These are phyloP conservation scores for Fusarium sp. DNA, from an alignment of 2,329 filamentous ascomycete species.

Conservation along the genomic window DNA sequence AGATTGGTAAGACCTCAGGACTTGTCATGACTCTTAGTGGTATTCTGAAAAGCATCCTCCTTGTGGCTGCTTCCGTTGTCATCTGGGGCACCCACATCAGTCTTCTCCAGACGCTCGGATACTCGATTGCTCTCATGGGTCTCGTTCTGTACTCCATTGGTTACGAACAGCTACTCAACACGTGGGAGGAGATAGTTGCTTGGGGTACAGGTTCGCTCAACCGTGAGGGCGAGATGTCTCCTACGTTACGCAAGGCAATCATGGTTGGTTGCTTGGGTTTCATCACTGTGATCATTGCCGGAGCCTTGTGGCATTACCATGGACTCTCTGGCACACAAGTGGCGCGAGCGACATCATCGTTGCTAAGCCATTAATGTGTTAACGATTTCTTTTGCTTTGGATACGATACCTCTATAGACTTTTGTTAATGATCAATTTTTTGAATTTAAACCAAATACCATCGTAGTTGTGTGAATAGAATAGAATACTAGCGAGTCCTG, in stretches of 20 bases:
- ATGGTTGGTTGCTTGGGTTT: constrained; percentile 43
- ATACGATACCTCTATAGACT: constrained; percentile 34
- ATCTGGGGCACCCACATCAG: constrained; percentile 82
- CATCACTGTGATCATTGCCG: constrained; percentile 44
- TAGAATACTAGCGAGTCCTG: background rate
- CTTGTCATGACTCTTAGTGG: constrained; percentile 87
- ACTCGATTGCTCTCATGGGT: constrained; percentile 72
- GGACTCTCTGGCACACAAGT: constrained; percentile 34
- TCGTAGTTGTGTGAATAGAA: background rate
- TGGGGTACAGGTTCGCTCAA: constrained; percentile 44
- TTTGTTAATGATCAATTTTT: constrained; percentile 36
- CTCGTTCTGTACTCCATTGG: constrained; percentile 62
- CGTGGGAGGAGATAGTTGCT: constrained; percentile 34
- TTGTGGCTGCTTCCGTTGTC: constrained; percentile 79
- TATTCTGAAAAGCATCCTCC: constrained; percentile 88
- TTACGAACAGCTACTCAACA: constrained; percentile 49
- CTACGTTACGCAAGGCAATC: constrained; percentile 36
- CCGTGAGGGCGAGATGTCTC: constrained; percentile 37
- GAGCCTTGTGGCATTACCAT: constrained; percentile 43
- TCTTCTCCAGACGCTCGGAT: constrained; percentile 79
- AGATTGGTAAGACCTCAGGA: constrained; percentile 91
- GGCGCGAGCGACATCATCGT: constrained; percentile 33
- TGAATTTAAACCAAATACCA: background rate
- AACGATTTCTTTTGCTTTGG: constrained; percentile 17
- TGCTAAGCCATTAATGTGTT: constrained; percentile 37